Percentiles rank a stretch among this genome's conserved stretches.
Evolutionary conservation across 2,329 filamentous ascomycete genomes (phyloP).

Genomic region (Ilyonectria mors-panacis): DNA sequence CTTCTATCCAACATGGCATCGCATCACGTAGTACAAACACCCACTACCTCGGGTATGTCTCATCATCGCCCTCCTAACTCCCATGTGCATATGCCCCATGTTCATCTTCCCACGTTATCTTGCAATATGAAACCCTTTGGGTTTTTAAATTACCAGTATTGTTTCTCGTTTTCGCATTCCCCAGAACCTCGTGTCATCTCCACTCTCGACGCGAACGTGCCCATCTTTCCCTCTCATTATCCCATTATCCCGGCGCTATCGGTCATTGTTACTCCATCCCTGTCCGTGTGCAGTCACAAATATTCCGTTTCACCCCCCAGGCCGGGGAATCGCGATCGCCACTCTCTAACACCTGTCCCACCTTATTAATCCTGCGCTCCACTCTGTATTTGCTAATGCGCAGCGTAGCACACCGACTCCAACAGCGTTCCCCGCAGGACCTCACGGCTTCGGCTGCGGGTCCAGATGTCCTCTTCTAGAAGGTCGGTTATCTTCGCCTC

Average conservation of each 20-base stretch:
- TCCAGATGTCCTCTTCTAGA: background rate
- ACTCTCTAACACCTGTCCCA: background rate
- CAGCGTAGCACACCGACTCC: background rate
- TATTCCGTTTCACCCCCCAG: slow-evolving; percentile 11
- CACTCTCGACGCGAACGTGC: slow-evolving; percentile 3
- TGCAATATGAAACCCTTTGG: background rate
- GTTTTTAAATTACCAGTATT: background rate
- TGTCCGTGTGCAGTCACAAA: background rate
- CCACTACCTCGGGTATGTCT: slow-evolving; percentile 19
- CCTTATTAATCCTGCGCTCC: slow-evolving; percentile 14
- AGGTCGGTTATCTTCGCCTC: slow-evolving; percentile 6
- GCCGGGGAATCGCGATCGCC: slow-evolving; percentile 19
- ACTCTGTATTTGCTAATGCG: background rate
- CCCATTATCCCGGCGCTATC: slow-evolving; percentile 3
- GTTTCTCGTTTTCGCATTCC: background rate
- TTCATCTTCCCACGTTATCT: background rate
- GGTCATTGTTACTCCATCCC: background rate
- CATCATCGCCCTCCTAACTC: background rate
- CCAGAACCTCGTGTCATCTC: slow-evolving; percentile 1
- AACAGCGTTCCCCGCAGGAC: background rate
- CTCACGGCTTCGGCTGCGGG: background rate
- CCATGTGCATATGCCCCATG: slow-evolving; percentile 3
- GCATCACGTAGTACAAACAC: slow-evolving; percentile 8
- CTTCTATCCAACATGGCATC: background rate
- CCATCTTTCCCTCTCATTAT: background rate